A percentile compares a stretch with the other conserved stretches of the same genome.
Conservation (phyloP, 75 land plant genomes). For the Chamaecyparis obtusa region DNA sequence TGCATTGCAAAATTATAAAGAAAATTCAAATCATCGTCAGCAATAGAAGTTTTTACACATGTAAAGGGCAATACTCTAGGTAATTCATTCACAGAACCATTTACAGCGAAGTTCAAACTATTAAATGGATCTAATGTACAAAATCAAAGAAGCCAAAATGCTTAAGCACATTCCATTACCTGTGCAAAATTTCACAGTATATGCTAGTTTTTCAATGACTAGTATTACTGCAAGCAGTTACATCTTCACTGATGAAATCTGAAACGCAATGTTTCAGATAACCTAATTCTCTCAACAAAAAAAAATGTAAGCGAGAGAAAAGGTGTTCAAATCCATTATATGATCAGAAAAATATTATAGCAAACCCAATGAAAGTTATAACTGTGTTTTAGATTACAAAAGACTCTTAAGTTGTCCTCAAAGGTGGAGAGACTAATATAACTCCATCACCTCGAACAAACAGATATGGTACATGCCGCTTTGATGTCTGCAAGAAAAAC, state of each 20-base stretch:
- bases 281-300: not conserved
- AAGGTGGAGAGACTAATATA: slow-evolving; percentile 91
- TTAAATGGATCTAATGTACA: not conserved
- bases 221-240: not conserved
- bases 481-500: slow-evolving; percentile 61
- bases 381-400: not conserved
- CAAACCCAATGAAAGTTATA: not conserved
- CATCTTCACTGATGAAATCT: not conserved
- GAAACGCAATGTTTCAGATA: not conserved
- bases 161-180: not conserved
- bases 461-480: slow-evolving; percentile 75
- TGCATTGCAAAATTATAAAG: not conserved
- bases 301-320: not conserved
- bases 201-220: not conserved
- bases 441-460: slow-evolving; percentile 98
- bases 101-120: not conserved
- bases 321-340: not conserved
- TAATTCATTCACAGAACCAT: not conserved
- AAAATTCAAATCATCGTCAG: not conserved
- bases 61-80: not conserved
- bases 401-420: slow-evolving; percentile 65
- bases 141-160: not conserved
- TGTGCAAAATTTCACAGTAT: not conserved
- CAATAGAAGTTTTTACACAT: not conserved
- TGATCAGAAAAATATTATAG: not conserved